Evolutionary conservation across 345 rosid genomes (phyloP), one percentile per base, ranked within the genome.

Genomic region (Melastoma malabathricum): DNA sequence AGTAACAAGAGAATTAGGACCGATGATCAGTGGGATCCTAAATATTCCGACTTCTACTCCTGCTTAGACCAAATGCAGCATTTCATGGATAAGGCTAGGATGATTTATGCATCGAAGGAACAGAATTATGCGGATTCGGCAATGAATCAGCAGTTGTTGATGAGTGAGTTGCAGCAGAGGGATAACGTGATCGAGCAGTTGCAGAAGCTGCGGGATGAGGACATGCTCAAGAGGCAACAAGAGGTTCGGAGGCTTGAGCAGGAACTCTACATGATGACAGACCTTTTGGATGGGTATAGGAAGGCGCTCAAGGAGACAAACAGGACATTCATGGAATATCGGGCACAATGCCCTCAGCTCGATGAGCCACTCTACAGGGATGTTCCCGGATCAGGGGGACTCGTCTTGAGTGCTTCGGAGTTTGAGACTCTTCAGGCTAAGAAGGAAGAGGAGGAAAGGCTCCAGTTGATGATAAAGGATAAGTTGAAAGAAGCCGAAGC

Each of bases 341-440:
- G 86, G 59, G 75, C 75, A 15, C 73, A 64, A 41, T 74, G 60
- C 61, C 76, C 69, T 2, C 59, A 62, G 56, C 77, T 71, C 44
- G 84, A 75, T 55, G 81, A 74, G 44, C 81, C 89, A 3, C 73
- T 84, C 48, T 87, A 87, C 71, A 67, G 69, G 73, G 93, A 87
- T 74, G 78, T 77, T 43, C 61, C 75, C 52, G 93, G 95, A 10
- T 71, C 84, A 18, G 82, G 86, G 13, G 96, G 96, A 51, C 81
- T 84, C 61, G 87, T 84, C 41, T 55, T 92, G 77, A 79, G 88
- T 59, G 51, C 68, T 48, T 52, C 39, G 38, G 96, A 87, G 63
- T 51, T 82, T 59, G 95, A 82, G 60, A 87, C 73, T 80, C 79
- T 41, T 60, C 80, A 67, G 10, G 17, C 71, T 68, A 80, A 72